phyloP scores from a whole-genome alignment of 768 basidiomycete species.

The Boletus rubroflammeus region DNA sequence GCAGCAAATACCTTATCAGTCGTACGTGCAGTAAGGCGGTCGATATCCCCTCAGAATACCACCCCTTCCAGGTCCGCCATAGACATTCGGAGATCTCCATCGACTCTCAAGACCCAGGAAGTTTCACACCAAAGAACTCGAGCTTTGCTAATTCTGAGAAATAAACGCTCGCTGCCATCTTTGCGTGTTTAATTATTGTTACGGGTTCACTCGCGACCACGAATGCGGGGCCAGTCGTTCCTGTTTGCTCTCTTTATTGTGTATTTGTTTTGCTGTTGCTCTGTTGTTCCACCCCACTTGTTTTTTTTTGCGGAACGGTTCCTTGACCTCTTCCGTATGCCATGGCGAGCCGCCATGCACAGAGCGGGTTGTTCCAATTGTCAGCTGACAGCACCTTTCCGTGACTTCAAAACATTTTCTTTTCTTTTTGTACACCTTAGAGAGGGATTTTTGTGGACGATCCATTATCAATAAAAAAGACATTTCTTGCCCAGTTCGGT shows the following conservation, averaged over 20 bases:
- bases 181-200: slow-evolving; percentile 5
- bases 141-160: slow-evolving; percentile 30
- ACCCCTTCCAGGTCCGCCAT: slow-evolving; percentile 31
- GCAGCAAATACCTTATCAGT: slow-evolving; percentile 26
- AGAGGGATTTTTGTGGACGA: not conserved
- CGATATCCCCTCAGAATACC: slow-evolving; percentile 23
- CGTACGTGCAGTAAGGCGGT: not conserved
- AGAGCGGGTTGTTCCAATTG: not conserved
- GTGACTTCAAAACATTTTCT: not conserved
- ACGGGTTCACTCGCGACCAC: slow-evolving; percentile 11
- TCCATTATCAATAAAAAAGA: not conserved
- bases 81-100: slow-evolving; percentile 31
- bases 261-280: slow-evolving; percentile 16
- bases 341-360: not conserved
- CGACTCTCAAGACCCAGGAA: slow-evolving; percentile 30
- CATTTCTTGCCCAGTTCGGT: not conserved
- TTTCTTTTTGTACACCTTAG: not conserved
- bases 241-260: slow-evolving; percentile 25
- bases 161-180: not conserved
- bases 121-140: slow-evolving; percentile 22
- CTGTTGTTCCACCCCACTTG: not conserved
- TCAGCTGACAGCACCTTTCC: not conserved
- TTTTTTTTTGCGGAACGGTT: not conserved
- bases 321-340: not conserved
- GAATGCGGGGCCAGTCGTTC: slow-evolving; percentile 17